phyloP scores from a whole-genome alignment of 2,329 filamentous ascomycete genomes.

The Trichoderma sp. region DNA sequence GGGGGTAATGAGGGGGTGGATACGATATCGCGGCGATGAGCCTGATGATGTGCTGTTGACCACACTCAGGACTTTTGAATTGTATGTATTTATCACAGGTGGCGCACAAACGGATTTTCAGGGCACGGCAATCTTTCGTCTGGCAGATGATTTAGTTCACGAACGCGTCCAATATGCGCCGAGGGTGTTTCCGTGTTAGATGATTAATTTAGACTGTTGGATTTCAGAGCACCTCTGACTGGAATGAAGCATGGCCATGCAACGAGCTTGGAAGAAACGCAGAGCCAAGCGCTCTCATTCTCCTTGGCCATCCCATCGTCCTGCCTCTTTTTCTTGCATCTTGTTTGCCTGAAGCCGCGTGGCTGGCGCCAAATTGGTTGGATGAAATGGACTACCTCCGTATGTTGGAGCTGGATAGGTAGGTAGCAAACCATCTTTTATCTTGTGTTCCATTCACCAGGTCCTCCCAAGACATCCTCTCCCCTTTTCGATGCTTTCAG shows the following conservation, averaged over 20 bases:
- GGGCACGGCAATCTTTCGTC: slow-evolving; percentile 11
- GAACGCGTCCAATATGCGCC: background rate
- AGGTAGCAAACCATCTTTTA: no score
- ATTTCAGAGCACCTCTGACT: background rate
- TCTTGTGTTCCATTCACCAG: no score
- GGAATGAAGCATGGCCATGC: background rate
- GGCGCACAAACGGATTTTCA: slow-evolving; percentile 21
- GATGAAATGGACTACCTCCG: no score
- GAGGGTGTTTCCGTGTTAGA: background rate
- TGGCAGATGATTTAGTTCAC: slow-evolving; percentile 1
- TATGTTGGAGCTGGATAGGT: no score
- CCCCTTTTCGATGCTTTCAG: no score
- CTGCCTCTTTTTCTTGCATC: no score
- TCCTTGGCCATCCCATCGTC: no score
- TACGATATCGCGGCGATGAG: background rate
- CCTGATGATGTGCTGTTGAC: background rate
- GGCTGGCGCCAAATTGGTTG: no score
- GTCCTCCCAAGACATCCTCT: no score
- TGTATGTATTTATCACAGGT: slow-evolving; percentile 21
- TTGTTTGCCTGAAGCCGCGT: no score
- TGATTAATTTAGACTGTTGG: slow-evolving; percentile 5
- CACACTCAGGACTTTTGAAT: background rate
- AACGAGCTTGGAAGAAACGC: background rate
- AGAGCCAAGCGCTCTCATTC: no score
- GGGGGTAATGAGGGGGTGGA: slow-evolving; percentile 3